A percentile compares a stretch with the other conserved stretches of the same genome.
Evolutionary conservation across 768 basidiomycete species (phyloP).

Genomic region (Podaxis sp.): DNA sequence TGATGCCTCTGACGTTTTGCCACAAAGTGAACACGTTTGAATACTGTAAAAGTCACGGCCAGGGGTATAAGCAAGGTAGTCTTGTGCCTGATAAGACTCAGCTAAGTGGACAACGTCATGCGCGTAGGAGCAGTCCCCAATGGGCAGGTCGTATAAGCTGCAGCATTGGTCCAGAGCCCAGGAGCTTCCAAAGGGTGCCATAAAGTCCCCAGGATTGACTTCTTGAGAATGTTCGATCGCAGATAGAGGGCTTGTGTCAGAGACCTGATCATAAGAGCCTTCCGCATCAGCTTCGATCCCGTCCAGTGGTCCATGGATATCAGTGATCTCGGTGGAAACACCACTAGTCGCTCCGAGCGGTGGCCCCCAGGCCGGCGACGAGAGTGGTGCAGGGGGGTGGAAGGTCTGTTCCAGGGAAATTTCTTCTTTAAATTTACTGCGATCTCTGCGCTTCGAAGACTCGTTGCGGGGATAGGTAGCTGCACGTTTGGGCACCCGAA

Average conservation of each 20-base stretch:
- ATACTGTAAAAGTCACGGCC: conserved; percentile 4
- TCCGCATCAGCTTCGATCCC: background rate
- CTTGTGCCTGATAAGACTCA: background rate
- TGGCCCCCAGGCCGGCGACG: background rate
- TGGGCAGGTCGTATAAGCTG: conserved; percentile 6
- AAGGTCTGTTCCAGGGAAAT: background rate
- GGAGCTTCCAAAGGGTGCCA: conserved; percentile 2
- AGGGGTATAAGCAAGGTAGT: background rate
- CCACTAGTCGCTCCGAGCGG: background rate
- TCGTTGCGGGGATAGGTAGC: conserved; percentile 14
- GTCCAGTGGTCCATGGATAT: background rate
- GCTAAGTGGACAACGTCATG: background rate
- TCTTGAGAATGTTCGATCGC: background rate
- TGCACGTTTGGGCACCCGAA: conserved; percentile 17
- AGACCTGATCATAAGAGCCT: conserved; percentile 9
- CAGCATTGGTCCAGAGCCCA: conserved; percentile 16
- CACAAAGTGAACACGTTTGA: background rate
- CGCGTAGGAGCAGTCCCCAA: background rate
- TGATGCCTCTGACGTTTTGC: background rate
- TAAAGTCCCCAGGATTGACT: background rate
- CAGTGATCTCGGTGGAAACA: background rate
- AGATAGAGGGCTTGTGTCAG: conserved; percentile 6
- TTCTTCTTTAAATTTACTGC: background rate
- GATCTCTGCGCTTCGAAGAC: background rate
- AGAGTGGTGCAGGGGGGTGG: background rate